Evolutionary conservation across 352 stramenopile species (phyloP), one percentile per base, ranked within the genome.

Genomic region (Sclerospora graminicola): DNA sequence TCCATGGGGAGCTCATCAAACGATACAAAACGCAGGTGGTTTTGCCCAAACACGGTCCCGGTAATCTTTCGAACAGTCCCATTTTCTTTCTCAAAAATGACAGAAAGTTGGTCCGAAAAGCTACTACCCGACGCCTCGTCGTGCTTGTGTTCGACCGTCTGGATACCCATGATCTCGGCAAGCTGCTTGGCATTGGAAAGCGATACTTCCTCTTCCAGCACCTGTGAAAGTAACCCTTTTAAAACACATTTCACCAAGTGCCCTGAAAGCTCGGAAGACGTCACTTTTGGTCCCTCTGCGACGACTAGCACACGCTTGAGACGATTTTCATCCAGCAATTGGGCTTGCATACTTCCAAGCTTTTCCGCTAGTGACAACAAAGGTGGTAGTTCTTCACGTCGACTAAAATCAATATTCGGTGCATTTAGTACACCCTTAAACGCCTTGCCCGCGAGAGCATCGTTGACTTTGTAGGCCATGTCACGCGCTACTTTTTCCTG

Each of bases 391-490:
- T 94, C 69, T 26, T 80, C 67, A 19, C 79, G 66, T 38, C 69
- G 66, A 16, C 68, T 69, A 44, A 94, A 91, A 48, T 96, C 87
- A 26, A 97, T 92, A 51, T 90, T 89, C 0, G 95, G 91, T 39
- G 96, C 96, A 61, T 98, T 98, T 30, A 98, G 81, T 50, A 94
- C 89, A 47, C 96, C 94, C 29, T 68, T 69, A 56, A 97, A 97
- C 2, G 73, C 87, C 58, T 94, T 92, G 36, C 78, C 87, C 21
- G 95, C 77, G 20, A 98, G 64, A 41, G 90, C 96, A 36, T 94
- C 69, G 40, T 84, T 78, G 35, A 98, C 83, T 49, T 97, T 92
- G 57, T 86, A 76, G 5, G 89, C 85, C 51, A 96, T 52, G 41
- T 95, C 84, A 33, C 68, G 70, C 38, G 95, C 90, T 26, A 96